Percentiles rank a stretch among this genome's conserved stretches.
Evolutionary conservation across 1,284 basidiomycete genomes (phyloP).

Genomic region (Neonothopanus nambi): DNA sequence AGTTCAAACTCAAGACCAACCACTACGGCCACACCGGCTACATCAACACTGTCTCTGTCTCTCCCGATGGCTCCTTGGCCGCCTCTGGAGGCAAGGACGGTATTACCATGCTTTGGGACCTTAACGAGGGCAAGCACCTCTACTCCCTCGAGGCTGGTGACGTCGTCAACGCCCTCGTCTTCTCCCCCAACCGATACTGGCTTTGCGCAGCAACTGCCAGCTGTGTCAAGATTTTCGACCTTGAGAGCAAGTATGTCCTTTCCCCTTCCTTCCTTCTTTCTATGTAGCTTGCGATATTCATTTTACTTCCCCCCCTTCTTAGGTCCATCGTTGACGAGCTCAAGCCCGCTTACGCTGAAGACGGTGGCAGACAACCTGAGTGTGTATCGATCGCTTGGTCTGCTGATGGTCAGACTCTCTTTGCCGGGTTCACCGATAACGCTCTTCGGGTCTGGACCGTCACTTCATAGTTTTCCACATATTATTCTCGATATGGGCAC

Average conservation of each 20-base stretch:
- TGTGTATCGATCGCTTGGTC: conserved; percentile 99
- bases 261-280: not conserved
- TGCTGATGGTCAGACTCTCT: conserved; percentile 95
- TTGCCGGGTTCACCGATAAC: conserved; percentile 94
- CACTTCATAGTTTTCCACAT: conserved; percentile 50
- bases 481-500: conserved; percentile 6
- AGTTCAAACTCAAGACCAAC: conserved; percentile 99
- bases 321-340: conserved; percentile 99
- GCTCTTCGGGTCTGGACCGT: conserved; percentile 92
- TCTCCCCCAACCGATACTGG: conserved; percentile 99
- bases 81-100: conserved; percentile 99
- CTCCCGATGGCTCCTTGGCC: conserved; percentile 98
- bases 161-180: conserved; percentile 98
- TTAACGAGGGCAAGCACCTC: conserved; percentile 99
- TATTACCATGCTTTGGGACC: conserved; percentile 99
- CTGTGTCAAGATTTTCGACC: conserved; percentile 99
- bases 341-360: conserved; percentile 88
- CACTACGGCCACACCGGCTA: conserved; percentile 99
- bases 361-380: conserved; percentile 87
- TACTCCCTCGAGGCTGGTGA: conserved; percentile 99
- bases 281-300: conserved; percentile 19
- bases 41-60: conserved; percentile 99
- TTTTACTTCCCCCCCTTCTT: conserved; percentile 13
- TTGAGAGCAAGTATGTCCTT: conserved; percentile 89
- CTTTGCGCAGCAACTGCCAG: conserved; percentile 97